Percentiles rank a stretch among this genome's conserved stretches.
phyloP scores from a whole-genome alignment of 176 grass and related monocot species.

The Aegilops speltoides region DNA sequence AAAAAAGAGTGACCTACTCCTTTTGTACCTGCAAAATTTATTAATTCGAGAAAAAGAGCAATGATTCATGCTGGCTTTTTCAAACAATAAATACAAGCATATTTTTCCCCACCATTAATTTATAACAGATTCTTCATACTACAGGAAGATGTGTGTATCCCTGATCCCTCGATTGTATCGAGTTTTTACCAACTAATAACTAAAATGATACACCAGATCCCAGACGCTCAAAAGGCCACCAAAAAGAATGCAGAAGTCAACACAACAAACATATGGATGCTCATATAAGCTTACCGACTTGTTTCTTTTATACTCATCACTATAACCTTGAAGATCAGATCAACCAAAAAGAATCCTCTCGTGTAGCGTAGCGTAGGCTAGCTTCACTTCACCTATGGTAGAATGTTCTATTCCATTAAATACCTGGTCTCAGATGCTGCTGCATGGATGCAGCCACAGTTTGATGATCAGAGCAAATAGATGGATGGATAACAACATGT shows the following conservation, averaged over 20 bases:
- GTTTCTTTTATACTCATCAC: not conserved
- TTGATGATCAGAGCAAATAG: slow-evolving; percentile 31
- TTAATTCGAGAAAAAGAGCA: not conserved
- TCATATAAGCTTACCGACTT: not conserved
- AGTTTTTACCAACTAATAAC: not conserved
- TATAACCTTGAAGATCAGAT: slow-evolving; percentile 1
- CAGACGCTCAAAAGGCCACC: no score
- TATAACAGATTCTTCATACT: not conserved
- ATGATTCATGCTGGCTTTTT: not conserved
- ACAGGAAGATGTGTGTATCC: not conserved
- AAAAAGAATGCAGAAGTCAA: not conserved
- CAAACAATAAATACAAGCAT: not conserved
- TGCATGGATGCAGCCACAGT: slow-evolving; percentile 39
- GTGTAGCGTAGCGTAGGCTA: not conserved
- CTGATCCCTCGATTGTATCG: not conserved
- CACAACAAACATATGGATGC: not conserved
- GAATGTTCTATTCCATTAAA: slow-evolving; percentile 48
- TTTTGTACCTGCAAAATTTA: not conserved
- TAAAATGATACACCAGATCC: not conserved
- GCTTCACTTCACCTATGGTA: slow-evolving; percentile 25
- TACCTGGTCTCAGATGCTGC: slow-evolving; percentile 26
- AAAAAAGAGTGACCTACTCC: slow-evolving; percentile 6
- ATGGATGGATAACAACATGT: slow-evolving; percentile 9
- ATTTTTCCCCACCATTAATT: not conserved
- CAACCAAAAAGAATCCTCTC: no score